Evolutionary conservation across 2,329 filamentous ascomycete species (phyloP), one percentile per base, ranked within the genome.

Genomic region (Teratosphaeria gauchensis): DNA sequence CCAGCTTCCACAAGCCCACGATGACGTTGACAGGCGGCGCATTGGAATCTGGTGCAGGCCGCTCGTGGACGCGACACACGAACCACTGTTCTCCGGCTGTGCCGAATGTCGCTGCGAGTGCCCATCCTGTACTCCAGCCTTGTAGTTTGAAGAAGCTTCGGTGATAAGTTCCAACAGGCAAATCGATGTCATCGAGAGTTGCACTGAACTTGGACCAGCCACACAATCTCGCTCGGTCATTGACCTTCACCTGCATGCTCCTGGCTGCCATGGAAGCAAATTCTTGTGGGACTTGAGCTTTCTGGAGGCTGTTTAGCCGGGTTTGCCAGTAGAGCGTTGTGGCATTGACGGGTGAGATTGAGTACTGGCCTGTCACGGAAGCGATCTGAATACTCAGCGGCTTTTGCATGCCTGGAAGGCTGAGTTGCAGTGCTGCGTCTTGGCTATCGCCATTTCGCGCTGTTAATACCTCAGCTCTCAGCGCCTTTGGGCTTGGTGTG

Each of bases 341-440:
- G n/a, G 66, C 59, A 8, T 68, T 74, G 12, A 71, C 66, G 38
- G 90, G 88, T 59, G 84, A 82, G 42, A 96, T 73, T 9, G 85
- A 83, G 61, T 91, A 87, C 11, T 80, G 75, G n/a, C 94, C 94
- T 0, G 88, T 91, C 30, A 89, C 84, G 0, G 88, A 84, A 64
- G 95, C 90, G 53, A 96, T 79, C 19, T 82, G 80, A 31, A 95
- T 73, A 5, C 78, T 82, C 35, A 88, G 63, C 1, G 67, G 74
- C 42, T 78, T 76, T 58, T 84, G 80, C 30, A 80, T 77, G n/a
- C 79, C 77, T 4, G 88, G 87, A 31, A 95, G 77, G 63, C 89
- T 86, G 65, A 92, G 80, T 33, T 78, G 79, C 56, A 97, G 77
- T 33, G 74, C 78, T 53, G 88, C 92, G 42, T 87, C 80, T 12